phyloP scores from a whole-genome alignment of 805 yeast genomes.

The Lipomyces kockii region DNA sequence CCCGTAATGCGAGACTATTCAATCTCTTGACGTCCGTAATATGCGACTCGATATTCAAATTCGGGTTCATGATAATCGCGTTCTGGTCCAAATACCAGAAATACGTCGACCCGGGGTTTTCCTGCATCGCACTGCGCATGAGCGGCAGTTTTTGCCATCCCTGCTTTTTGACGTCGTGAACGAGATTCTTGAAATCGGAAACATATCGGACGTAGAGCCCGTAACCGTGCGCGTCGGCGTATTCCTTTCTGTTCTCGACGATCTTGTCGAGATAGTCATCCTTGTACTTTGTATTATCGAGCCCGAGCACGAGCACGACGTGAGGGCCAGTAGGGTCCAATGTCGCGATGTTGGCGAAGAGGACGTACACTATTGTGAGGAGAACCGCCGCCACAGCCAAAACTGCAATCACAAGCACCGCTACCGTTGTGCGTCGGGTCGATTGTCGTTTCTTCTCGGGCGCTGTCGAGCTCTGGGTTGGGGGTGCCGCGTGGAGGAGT shows the following conservation, averaged over 20 bases:
- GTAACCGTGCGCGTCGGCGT: slow-evolving; percentile 78
- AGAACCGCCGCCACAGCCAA: slow-evolving; percentile 9
- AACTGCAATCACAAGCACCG: slow-evolving; percentile 11
- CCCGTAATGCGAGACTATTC: slow-evolving; percentile 65
- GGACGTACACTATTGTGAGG: slow-evolving; percentile 8
- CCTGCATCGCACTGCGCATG: slow-evolving; percentile 87
- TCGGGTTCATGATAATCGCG: slow-evolving; percentile 73
- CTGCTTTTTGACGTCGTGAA: slow-evolving; percentile 23
- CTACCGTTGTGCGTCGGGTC: slow-evolving; percentile 18
- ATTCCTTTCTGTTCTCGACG: slow-evolving; percentile 85
- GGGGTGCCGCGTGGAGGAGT: neutral
- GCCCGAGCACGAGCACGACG: slow-evolving; percentile 72
- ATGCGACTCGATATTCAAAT: slow-evolving; percentile 62
- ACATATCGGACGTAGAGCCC: slow-evolving; percentile 85
- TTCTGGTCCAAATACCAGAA: slow-evolving; percentile 85
- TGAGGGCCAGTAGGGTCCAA: slow-evolving; percentile 38
- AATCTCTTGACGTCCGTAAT: slow-evolving; percentile 65
- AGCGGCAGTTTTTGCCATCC: slow-evolving; percentile 69
- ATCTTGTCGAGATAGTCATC: slow-evolving; percentile 64
- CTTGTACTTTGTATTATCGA: slow-evolving; percentile 73
- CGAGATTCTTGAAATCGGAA: slow-evolving; percentile 63
- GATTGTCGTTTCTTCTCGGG: slow-evolving; percentile 20
- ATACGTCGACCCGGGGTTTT: slow-evolving; percentile 89
- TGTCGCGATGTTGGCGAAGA: slow-evolving; percentile 9
- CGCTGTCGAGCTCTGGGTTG: slow-evolving; percentile 5